These are phyloP conservation scores for Moniliella sp. DNA, from an alignment of 1,284 basidiomycete genomes.

Conservation along the genomic window DNA sequence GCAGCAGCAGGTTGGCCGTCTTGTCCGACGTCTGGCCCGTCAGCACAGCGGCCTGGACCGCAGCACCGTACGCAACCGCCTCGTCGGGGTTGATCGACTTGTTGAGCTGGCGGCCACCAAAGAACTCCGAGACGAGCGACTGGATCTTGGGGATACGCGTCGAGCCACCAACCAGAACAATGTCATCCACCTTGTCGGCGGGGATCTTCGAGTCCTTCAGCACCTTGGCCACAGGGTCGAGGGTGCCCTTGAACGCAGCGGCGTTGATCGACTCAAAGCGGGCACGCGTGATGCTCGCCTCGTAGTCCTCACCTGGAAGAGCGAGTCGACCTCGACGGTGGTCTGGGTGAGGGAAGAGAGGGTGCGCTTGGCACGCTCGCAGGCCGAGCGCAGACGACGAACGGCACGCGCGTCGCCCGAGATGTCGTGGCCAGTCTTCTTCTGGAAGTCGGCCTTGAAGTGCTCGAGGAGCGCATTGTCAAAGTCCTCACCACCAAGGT, in stretches of 20 bases:
- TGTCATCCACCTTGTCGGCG: conserved; percentile 91
- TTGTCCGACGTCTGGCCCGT: conserved; percentile 35
- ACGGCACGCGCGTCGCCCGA: conserved; percentile 84
- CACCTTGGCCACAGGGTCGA: conserved; percentile 95
- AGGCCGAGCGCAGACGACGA: conserved; percentile 78
- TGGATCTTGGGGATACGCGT: conserved; percentile 99
- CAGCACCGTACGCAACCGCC: conserved; percentile 37
- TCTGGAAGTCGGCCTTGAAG: conserved; percentile 51
- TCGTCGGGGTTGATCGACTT: conserved; percentile 51
- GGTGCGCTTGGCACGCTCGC: conserved; percentile 97
- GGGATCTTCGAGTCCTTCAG: conserved; percentile 95
- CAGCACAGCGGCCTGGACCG: conserved; percentile 32
- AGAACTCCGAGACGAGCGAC: conserved; percentile 89
- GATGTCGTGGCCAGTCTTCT: conserved; percentile 61
- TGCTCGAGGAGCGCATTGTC: conserved; percentile 90
- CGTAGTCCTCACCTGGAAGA: conserved; percentile 52
- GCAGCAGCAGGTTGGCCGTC: conserved; percentile 33
- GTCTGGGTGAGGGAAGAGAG: conserved; percentile 94
- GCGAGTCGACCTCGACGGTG: conserved; percentile 93
- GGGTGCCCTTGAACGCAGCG: conserved; percentile 73
- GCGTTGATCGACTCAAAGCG: conserved; percentile 99
- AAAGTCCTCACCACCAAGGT: conserved; percentile 71
- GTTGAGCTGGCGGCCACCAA: conserved; percentile 88
- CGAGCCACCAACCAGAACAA: conserved; percentile 96
- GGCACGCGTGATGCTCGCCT: conserved; percentile 44